These are phyloP conservation scores for Vigna nakashimae DNA, from an alignment of 306 rosid genomes.

Conservation along the genomic window DNA sequence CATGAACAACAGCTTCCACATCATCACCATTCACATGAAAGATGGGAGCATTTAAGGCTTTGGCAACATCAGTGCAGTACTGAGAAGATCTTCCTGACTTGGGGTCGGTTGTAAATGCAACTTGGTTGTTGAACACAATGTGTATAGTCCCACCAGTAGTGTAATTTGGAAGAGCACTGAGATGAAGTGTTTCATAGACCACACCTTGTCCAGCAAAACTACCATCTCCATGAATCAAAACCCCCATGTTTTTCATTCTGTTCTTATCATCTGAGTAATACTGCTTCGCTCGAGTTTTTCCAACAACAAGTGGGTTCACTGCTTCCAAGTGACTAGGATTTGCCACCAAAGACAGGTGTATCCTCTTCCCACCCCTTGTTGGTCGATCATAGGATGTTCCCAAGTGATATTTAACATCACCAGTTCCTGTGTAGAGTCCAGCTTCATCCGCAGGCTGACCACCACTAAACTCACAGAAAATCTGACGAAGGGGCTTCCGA, in stretches of 20 bases:
- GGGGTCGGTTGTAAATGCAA: conserved; percentile 96
- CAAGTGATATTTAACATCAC: conserved; percentile 95
- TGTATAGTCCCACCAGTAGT: conserved; percentile 96
- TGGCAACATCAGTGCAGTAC: conserved; percentile 93
- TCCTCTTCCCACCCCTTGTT: conserved; percentile 90
- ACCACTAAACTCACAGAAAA: conserved; percentile 89
- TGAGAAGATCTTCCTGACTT: conserved; percentile 83
- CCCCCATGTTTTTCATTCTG: conserved; percentile 82
- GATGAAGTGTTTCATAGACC: conserved; percentile 93
- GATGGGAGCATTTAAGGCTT: conserved; percentile 88
- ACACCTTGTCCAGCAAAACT: conserved; percentile 99
- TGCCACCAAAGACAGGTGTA: conserved; percentile 87
- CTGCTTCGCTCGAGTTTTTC: conserved; percentile 94
- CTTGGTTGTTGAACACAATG: conserved; percentile 89
- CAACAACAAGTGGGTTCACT: conserved; percentile 86
- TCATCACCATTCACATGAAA: conserved; percentile 90
- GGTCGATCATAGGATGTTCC: conserved; percentile 97
- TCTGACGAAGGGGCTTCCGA: conserved; percentile 88
- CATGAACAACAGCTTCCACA: conserved; percentile 85
- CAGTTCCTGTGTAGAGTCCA: conserved; percentile 95
- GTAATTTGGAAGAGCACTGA: conserved; percentile 92
- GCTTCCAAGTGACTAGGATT: conserved; percentile 99
- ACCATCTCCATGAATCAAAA: conserved; percentile 95
- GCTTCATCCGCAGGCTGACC: conserved; percentile 82
- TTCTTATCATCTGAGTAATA: conserved; percentile 75